A percentile compares a stretch with the other conserved stretches of the same genome.
Evolutionary conservation across 2,329 filamentous ascomycete genomes (phyloP).

Genomic region (Paraphoma sp.): DNA sequence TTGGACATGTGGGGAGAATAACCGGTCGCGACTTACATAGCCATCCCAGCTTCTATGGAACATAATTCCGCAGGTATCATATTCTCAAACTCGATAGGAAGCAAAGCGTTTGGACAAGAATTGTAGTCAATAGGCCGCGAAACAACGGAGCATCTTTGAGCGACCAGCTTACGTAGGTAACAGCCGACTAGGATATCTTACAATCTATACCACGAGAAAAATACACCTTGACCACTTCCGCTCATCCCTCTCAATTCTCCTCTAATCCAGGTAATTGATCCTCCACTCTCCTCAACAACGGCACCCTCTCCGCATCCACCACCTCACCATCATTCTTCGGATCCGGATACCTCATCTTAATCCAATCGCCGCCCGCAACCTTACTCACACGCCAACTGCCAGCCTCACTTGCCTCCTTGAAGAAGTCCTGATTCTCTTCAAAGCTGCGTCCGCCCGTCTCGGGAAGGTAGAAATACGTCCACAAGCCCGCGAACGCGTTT

Average conservation of each 20-base stretch:
- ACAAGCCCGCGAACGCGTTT: constrained; percentile 61
- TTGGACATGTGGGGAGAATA: neutral
- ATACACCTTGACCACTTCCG: too few relatives aligned
- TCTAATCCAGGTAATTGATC: constrained; percentile 50
- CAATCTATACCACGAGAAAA: too few relatives aligned
- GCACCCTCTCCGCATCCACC: constrained; percentile 53
- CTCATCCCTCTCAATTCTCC: constrained; percentile 6
- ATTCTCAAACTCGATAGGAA: neutral
- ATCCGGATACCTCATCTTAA: constrained; percentile 51
- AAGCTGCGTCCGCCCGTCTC: constrained; percentile 66
- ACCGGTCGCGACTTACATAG: neutral
- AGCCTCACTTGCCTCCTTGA: constrained; percentile 58
- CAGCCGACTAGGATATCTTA: too few relatives aligned
- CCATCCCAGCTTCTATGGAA: too few relatives aligned
- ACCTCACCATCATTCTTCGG: constrained; percentile 41
- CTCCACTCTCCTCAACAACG: constrained; percentile 52
- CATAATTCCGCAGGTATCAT: too few relatives aligned
- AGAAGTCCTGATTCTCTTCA: constrained; percentile 67
- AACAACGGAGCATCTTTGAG: too few relatives aligned
- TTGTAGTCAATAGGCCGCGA: neutral
- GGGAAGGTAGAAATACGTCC: constrained; percentile 61
- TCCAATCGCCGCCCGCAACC: constrained; percentile 61
- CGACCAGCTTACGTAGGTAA: too few relatives aligned
- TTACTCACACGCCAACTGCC: constrained; percentile 62
- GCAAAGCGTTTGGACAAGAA: neutral